Conservation (phyloP, 108 stramenopile genomes). For the Fragilaria crotonensis region DNA sequence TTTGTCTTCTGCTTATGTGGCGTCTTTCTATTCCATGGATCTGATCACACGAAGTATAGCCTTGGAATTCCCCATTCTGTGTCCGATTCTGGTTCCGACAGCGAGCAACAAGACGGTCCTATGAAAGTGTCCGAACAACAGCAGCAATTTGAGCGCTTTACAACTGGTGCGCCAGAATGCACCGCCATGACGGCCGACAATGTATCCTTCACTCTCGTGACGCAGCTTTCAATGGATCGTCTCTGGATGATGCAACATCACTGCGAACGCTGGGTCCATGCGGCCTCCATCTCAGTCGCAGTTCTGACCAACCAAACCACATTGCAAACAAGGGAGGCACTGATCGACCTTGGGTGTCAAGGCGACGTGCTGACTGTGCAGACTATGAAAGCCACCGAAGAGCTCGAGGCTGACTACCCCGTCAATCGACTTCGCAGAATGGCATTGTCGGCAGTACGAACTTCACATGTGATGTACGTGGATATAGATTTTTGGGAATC, state of each 20-base stretch:
- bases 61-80: too few species aligned
- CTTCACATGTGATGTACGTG: slow-evolving; percentile 70
- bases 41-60: too few species aligned
- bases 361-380: slow-evolving; percentile 24
- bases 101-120: too few species aligned
- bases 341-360: slow-evolving; percentile 14
- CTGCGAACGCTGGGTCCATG: slow-evolving; percentile 44
- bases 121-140: too few species aligned
- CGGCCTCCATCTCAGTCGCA: slow-evolving; percentile 25
- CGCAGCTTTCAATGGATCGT: slow-evolving; percentile 34
- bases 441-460: slow-evolving; percentile 55
- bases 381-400: slow-evolving; percentile 24
- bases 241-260: slow-evolving; percentile 58
- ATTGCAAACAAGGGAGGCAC: background rate
- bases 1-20: too few species aligned
- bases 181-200: slow-evolving; percentile 6
- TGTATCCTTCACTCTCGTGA: slow-evolving; percentile 36
- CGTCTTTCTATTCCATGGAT: too few species aligned
- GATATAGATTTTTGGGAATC: slow-evolving; percentile 89
- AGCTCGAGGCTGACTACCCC: slow-evolving; percentile 65
- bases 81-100: too few species aligned
- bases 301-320: slow-evolving; percentile 15
- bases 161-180: slow-evolving; percentile 9
- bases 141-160: slow-evolving; percentile 5
- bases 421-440: slow-evolving; percentile 85